These are phyloP conservation scores for Begonia fuchsioides DNA, from an alignment of 306 rosid species.

Conservation along the genomic window DNA sequence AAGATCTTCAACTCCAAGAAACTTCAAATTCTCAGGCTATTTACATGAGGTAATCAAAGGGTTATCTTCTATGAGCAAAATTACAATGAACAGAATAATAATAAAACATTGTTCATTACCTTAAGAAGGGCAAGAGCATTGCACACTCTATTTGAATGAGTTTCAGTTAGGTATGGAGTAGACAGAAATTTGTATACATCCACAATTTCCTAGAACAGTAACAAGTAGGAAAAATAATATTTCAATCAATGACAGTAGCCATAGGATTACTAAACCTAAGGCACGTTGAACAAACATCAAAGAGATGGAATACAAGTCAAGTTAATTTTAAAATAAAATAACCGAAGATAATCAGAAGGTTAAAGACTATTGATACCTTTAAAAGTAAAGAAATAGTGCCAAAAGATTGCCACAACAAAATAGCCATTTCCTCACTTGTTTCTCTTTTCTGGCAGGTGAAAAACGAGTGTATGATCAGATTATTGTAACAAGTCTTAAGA, in stretches of 20 bases:
- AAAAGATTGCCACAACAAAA: slow-evolving; percentile 23
- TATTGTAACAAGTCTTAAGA: no score
- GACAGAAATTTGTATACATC: slow-evolving; percentile 16
- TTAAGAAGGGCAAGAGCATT: slow-evolving; percentile 23
- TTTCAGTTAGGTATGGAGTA: slow-evolving; percentile 12
- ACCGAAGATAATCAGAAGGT: not conserved
- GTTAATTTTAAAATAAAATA: not conserved
- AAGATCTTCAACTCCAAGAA: no score
- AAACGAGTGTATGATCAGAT: no score
- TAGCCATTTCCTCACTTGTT: slow-evolving; percentile 17
- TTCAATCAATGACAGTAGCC: no score
- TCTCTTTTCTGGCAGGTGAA: slow-evolving; percentile 12
- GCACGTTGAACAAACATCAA: no score
- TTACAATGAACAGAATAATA: no score
- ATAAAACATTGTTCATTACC: slow-evolving; percentile 10
- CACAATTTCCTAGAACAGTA: slow-evolving; percentile 19
- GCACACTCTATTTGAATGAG: slow-evolving; percentile 14
- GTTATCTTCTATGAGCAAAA: no score
- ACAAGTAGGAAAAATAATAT: not conserved
- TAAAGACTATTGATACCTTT: slow-evolving; percentile 10
- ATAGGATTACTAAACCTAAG: no score
- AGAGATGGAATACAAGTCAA: no score
- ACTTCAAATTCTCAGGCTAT: not conserved
- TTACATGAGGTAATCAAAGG: not conserved
- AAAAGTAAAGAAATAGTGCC: slow-evolving; percentile 18